Percentiles rank a stretch among this genome's conserved stretches.
phyloP scores from a whole-genome alignment of 768 basidiomycete genomes.

The Brasilioporus rufonigricans region DNA sequence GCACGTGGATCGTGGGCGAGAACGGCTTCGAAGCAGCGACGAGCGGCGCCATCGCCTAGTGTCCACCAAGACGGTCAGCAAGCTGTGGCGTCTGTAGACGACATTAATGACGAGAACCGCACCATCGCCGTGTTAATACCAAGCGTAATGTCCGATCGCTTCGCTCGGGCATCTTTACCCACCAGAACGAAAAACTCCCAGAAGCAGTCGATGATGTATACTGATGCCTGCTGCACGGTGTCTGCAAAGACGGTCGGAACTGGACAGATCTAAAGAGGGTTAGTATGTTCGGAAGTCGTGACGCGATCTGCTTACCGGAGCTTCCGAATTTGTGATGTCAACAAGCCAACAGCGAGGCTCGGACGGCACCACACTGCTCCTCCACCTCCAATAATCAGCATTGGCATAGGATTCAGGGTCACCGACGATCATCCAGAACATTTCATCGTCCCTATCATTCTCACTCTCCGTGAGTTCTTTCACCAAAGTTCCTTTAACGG shows the following conservation, averaged over 20 bases:
- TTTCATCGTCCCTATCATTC: constrained; percentile 60
- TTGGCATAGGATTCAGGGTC: constrained; percentile 64
- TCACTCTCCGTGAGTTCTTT: constrained; percentile 65
- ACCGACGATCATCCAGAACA: constrained; percentile 89
- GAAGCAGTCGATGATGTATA: constrained; percentile 70
- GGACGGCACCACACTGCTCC: constrained; percentile 36
- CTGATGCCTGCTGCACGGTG: constrained; percentile 38
- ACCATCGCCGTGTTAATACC: constrained; percentile 62
- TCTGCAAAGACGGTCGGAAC: constrained; percentile 45
- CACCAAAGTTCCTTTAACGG: constrained; percentile 36
- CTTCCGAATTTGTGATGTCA: constrained; percentile 34
- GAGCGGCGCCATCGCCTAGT: constrained; percentile 54
- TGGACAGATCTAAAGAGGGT: constrained; percentile 40
- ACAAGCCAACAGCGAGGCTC: constrained; percentile 64
- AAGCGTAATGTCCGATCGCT: constrained; percentile 57
- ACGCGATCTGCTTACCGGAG: constrained; percentile 39
- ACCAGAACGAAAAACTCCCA: constrained; percentile 82
- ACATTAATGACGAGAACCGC: constrained; percentile 7
- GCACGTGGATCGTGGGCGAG: constrained; percentile 67
- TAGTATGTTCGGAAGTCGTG: not conserved
- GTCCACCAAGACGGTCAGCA: not conserved
- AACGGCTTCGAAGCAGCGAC: constrained; percentile 62
- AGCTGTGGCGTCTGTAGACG: not conserved
- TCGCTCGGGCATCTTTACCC: constrained; percentile 60
- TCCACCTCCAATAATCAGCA: constrained; percentile 84